Evolutionary conservation across 139 green algal species (phyloP).

Genomic region (Tetraselmis striata): DNA sequence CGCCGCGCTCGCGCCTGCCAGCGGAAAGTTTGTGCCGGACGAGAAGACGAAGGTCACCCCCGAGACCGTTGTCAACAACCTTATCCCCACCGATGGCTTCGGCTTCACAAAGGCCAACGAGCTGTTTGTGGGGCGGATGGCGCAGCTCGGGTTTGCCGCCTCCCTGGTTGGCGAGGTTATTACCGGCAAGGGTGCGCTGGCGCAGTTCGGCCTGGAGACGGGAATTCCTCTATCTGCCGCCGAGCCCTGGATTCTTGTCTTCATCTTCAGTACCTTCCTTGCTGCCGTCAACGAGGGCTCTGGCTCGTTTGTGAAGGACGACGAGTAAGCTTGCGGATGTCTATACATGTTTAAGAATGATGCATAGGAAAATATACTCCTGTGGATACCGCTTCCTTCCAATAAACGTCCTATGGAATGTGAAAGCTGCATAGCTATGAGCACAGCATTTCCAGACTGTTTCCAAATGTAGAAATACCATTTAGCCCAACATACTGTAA

Average conservation of each 20-base stretch:
- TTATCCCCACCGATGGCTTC: slow-evolving; percentile 14
- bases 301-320: slow-evolving; percentile 46
- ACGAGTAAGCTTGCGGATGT: too few relatives aligned
- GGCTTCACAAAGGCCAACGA: slow-evolving; percentile 54
- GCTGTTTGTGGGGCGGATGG: slow-evolving; percentile 74
- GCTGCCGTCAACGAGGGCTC: slow-evolving; percentile 42
- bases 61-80: neutral
- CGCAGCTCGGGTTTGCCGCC: slow-evolving; percentile 72
- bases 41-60: slow-evolving; percentile 30
- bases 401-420: too few relatives aligned
- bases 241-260: slow-evolving; percentile 54
- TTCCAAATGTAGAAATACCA: too few relatives aligned
- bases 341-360: too few relatives aligned
- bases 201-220: slow-evolving; percentile 53
- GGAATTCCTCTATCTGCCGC: slow-evolving; percentile 59
- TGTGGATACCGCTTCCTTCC: too few relatives aligned
- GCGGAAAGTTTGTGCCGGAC: slow-evolving; percentile 38
- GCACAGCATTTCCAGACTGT: too few relatives aligned
- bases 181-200: slow-evolving; percentile 68
- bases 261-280: slow-evolving; percentile 54
- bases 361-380: too few relatives aligned
- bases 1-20: slow-evolving; percentile 43
- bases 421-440: too few relatives aligned
- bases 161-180: slow-evolving; percentile 63
- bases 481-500: too few relatives aligned